Percentiles rank a stretch among this genome's conserved stretches.
Evolutionary conservation across 2,329 filamentous ascomycete species (phyloP).

Genomic region (Paramyrothecium sp.): DNA sequence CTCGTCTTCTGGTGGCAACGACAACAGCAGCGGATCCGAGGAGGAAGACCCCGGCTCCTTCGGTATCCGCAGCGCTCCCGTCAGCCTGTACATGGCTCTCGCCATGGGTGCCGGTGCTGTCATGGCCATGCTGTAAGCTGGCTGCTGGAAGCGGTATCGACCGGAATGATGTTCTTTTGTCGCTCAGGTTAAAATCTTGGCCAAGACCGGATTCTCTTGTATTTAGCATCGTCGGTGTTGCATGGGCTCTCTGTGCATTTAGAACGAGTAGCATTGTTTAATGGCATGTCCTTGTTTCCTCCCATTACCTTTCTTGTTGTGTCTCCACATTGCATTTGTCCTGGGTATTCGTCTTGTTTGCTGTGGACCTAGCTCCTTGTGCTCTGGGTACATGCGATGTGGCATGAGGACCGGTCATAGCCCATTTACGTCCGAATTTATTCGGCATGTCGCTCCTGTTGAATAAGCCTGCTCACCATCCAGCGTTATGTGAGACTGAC

Average conservation of each 20-base stretch:
- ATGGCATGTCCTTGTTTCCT: not conserved
- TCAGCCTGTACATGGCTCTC: slow-evolving; percentile 51
- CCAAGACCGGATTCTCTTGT: not conserved
- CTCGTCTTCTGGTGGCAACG: slow-evolving; percentile 22
- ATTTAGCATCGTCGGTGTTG: slow-evolving; percentile 2
- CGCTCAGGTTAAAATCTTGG: not conserved
- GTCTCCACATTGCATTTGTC: too few species aligned
- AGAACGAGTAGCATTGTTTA: slow-evolving; percentile 3
- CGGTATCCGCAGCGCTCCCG: slow-evolving; percentile 29
- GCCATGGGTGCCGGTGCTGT: slow-evolving; percentile 50
- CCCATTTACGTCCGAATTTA: too few species aligned
- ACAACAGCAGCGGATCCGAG: slow-evolving; percentile 9
- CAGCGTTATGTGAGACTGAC: too few species aligned
- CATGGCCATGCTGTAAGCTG: slow-evolving; percentile 52
- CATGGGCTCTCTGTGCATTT: slow-evolving; percentile 1
- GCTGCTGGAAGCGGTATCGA: not conserved
- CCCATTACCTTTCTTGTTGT: too few species aligned
- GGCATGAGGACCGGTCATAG: too few species aligned
- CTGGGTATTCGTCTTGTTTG: too few species aligned
- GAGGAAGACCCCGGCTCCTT: slow-evolving; percentile 28
- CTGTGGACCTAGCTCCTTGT: not conserved
- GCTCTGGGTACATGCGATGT: too few species aligned
- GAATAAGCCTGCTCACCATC: too few species aligned
- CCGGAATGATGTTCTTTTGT: not conserved
- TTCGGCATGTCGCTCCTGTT: too few species aligned